Conservation (phyloP, 2,329 filamentous ascomycete species). For the Chrysoporthe deuterocubensis region DNA sequence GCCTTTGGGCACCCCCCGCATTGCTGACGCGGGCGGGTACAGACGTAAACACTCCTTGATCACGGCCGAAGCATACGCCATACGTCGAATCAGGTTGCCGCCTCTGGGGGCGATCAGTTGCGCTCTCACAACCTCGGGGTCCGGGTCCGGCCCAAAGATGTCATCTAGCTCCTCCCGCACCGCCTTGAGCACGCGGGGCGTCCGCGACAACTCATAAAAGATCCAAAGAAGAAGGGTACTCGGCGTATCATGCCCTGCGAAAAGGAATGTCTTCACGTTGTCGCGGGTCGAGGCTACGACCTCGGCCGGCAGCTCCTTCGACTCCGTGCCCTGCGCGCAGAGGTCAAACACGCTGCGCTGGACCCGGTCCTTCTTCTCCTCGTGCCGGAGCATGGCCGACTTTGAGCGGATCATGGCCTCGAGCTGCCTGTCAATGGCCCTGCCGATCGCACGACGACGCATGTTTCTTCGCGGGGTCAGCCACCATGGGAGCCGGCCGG, state of each 20-base stretch:
- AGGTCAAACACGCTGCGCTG: constrained; percentile 40
- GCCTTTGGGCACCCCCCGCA: not conserved
- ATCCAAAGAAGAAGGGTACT: constrained; percentile 42
- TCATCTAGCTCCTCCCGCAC: constrained; percentile 42
- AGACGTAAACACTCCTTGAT: constrained; percentile 16
- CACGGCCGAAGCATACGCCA: not conserved
- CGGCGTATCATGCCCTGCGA: constrained; percentile 48
- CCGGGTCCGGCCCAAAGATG: constrained; percentile 39
- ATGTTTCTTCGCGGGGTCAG: constrained; percentile 25
- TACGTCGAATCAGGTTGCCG: constrained; percentile 35
- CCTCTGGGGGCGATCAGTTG: constrained; percentile 35
- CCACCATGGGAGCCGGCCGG: constrained; percentile 31
- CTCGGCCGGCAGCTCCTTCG: constrained; percentile 30
- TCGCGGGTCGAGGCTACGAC: constrained; percentile 39
- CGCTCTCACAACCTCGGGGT: constrained; percentile 34
- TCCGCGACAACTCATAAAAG: constrained; percentile 42
- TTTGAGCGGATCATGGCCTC: constrained; percentile 37
- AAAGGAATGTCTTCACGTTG: constrained; percentile 45
- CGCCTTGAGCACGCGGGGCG: constrained; percentile 35
- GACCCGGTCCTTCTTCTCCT: not conserved
- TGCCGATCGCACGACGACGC: constrained; percentile 24
- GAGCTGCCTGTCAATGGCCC: constrained; percentile 17
- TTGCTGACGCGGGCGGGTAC: constrained; percentile 1
- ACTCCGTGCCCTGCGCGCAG: constrained; percentile 36
- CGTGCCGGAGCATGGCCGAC: constrained; percentile 35